Percentiles rank a stretch among this genome's conserved stretches.
Evolutionary conservation across 306 rosid genomes (phyloP).

Genomic region (Citrullus amarus): DNA sequence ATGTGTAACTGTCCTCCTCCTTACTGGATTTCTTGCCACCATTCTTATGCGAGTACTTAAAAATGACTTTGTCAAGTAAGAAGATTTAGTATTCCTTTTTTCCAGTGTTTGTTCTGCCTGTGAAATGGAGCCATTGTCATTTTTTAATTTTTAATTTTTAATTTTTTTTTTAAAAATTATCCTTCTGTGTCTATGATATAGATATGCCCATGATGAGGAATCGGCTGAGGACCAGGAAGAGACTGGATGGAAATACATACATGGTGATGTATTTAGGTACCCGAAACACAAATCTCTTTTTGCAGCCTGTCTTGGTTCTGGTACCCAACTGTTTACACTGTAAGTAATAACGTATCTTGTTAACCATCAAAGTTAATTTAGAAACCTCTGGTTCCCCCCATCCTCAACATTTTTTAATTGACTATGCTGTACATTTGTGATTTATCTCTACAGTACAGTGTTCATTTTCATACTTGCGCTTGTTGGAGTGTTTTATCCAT

Average conservation of each 20-base stretch:
- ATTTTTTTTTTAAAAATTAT: not conserved
- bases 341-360: constrained; percentile 11
- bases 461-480: constrained; percentile 76
- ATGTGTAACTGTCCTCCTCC: constrained; percentile 71
- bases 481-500: constrained; percentile 88
- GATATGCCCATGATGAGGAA: constrained; percentile 48
- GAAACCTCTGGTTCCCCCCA: not conserved
- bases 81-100: not conserved
- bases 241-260: constrained; percentile 52
- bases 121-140: not conserved
- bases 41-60: constrained; percentile 80
- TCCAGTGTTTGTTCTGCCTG: not conserved
- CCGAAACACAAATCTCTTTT: constrained; percentile 32
- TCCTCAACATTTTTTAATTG: not conserved
- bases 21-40: constrained; percentile 77
- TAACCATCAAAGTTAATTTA: not conserved
- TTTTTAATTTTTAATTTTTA: too few species aligned
- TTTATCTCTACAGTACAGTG: constrained; percentile 44
- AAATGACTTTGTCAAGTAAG: constrained; percentile 93
- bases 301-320: constrained; percentile 40
- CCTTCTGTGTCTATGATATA: constrained; percentile 6
- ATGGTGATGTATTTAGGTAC: constrained; percentile 41
- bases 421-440: not conserved
- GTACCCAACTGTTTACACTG: constrained; percentile 45
- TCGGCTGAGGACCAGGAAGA: constrained; percentile 43